A percentile compares a stretch with the other conserved stretches of the same genome.
These are phyloP conservation scores for Pseudogymnoascus verrucosus DNA, from an alignment of 2,329 filamentous ascomycete species.

Conservation along the genomic window DNA sequence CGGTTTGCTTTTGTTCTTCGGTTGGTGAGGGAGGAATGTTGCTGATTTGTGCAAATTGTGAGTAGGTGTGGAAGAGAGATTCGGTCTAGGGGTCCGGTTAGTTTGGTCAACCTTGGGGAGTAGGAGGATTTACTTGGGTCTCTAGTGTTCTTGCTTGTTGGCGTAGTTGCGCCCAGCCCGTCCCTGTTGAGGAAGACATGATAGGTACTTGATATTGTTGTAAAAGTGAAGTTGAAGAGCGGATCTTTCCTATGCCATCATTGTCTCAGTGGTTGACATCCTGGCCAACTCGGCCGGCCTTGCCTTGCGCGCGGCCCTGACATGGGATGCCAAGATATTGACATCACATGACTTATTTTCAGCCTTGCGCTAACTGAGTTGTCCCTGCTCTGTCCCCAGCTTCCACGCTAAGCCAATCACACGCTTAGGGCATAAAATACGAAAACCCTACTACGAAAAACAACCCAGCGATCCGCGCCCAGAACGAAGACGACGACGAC, in stretches of 20 bases:
- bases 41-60: constrained; percentile 75
- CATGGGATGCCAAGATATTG: neutral
- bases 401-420: neutral
- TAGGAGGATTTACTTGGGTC: constrained; percentile 59
- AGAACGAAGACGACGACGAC: constrained; percentile 17
- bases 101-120: neutral
- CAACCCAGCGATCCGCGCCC: constrained; percentile 9
- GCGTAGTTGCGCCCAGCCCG: constrained; percentile 84
- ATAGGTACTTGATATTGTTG: neutral
- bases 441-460: constrained; percentile 11
- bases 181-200: constrained; percentile 27
- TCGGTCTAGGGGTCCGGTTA: constrained; percentile 58
- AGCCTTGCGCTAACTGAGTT: constrained; percentile 4
- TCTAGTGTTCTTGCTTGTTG: constrained; percentile 86
- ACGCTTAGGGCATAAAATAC: constrained; percentile 9
- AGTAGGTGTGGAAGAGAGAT: constrained; percentile 73
- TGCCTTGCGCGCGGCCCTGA: neutral
- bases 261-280: neutral
- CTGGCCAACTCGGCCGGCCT: neutral
- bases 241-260: constrained; percentile 3
- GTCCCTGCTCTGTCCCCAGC: neutral
- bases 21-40: constrained; percentile 76
- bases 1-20: constrained; percentile 73
- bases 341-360: neutral
- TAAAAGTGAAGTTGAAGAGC: neutral